Conservation (phyloP, 75 land plant genomes). For the Gnetum montanum region DNA sequence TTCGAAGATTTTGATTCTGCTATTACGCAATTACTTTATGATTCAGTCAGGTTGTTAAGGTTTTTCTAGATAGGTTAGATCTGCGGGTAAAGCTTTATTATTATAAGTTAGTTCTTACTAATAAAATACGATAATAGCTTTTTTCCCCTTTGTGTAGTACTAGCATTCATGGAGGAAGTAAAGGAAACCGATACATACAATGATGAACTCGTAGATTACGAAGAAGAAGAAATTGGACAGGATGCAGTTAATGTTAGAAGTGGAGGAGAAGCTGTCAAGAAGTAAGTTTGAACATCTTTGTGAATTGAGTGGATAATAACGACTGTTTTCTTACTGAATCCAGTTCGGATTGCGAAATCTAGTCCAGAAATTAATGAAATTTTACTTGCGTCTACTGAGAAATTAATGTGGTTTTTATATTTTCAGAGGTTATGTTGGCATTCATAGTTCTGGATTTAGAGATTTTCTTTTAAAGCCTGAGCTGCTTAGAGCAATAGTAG, state of each 20-base stretch:
- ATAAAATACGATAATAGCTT: too few species aligned
- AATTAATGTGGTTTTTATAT: constrained; percentile 4
- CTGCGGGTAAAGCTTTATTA: too few species aligned
- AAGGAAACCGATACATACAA: constrained; percentile 84
- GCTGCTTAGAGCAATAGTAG: constrained; percentile 91
- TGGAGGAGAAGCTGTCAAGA: constrained; percentile 77
- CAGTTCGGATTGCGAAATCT: too few species aligned
- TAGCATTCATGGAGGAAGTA: constrained; percentile 54
- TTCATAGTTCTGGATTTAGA: constrained; percentile 98
- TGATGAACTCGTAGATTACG: constrained; percentile 98
- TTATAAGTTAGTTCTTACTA: too few species aligned
- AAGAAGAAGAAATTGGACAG: constrained; percentile 88
- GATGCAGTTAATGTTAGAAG: constrained; percentile 66
- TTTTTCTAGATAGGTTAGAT: too few species aligned
- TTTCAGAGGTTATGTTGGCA: constrained; percentile 94
- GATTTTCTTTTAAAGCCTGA: constrained; percentile 97
- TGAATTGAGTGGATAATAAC: background rate
- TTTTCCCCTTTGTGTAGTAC: too few species aligned
- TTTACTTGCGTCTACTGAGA: background rate
- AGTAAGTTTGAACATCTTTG: constrained; percentile 36
- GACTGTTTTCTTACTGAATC: background rate
- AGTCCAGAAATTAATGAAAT: background rate
- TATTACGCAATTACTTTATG: too few species aligned
- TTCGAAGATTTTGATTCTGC: too few species aligned
- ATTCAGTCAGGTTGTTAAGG: too few species aligned